Evolutionary conservation across 2,329 filamentous ascomycete species (phyloP).

Genomic region (Emergomyces africanus): DNA sequence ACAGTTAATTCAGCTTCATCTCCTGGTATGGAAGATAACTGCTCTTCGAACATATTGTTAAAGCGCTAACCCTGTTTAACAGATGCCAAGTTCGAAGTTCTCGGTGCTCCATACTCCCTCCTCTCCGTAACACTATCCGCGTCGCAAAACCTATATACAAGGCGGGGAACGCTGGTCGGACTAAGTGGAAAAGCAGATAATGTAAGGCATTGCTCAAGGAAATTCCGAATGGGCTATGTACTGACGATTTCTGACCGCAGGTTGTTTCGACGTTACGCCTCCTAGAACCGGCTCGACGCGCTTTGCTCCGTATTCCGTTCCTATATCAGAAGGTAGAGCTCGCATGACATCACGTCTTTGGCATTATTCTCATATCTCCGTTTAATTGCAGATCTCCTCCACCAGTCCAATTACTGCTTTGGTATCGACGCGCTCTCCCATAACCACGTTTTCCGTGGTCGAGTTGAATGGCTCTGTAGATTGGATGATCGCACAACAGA

Average conservation of each 20-base stretch:
- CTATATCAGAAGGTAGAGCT: constrained; percentile 60
- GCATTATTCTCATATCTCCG: constrained; percentile 7
- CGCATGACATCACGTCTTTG: background rate
- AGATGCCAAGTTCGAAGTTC: constrained; percentile 93
- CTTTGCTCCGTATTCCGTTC: constrained; percentile 76
- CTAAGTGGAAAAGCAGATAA: constrained; percentile 85
- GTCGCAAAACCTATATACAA: constrained; percentile 85
- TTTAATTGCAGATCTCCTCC: constrained; percentile 54
- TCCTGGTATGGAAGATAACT: constrained; percentile 22
- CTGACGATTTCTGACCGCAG: constrained; percentile 31
- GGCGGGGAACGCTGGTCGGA: constrained; percentile 79
- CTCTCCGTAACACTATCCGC: constrained; percentile 87
- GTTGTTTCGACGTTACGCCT: constrained; percentile 80
- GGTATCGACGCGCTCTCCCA: constrained; percentile 74
- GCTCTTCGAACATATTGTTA: background rate
- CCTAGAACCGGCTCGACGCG: constrained; percentile 70
- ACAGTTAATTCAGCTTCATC: constrained; percentile 29
- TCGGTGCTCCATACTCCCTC: constrained; percentile 84
- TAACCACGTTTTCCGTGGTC: constrained; percentile 75
- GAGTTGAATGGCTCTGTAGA: constrained; percentile 88
- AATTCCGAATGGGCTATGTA: background rate
- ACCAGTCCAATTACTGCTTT: constrained; percentile 79
- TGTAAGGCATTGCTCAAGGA: constrained; percentile 36
- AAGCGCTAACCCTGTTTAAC: background rate
- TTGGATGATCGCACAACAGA: constrained; percentile 84